phyloP scores from a whole-genome alignment of 2,329 filamentous ascomycete genomes.

The Bipolaris zeicola region DNA sequence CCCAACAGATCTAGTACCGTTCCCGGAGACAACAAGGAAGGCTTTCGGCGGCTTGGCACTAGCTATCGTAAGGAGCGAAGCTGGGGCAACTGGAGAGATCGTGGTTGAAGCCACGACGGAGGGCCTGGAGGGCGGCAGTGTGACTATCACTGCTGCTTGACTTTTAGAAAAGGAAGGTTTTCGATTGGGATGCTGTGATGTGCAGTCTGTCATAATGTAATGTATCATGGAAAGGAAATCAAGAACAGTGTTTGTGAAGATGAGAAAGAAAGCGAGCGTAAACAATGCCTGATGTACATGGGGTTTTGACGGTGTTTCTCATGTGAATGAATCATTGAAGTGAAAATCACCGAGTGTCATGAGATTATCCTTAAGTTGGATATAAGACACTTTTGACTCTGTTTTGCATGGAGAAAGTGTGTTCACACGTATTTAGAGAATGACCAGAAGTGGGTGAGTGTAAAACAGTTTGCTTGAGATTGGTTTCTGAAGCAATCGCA shows the following conservation, averaged over 20 bases:
- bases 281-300: not conserved
- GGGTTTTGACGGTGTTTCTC: too few relatives aligned
- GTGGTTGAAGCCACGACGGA: constrained; percentile 16
- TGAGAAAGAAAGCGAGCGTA: not conserved
- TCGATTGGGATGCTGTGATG: not conserved
- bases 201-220: not conserved
- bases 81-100: constrained; percentile 17
- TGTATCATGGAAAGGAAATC: not conserved
- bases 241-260: not conserved
- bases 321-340: too few relatives aligned
- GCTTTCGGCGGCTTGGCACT: constrained; percentile 35
- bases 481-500: too few relatives aligned
- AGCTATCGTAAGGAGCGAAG: constrained; percentile 28
- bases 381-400: too few relatives aligned
- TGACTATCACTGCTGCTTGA: constrained; percentile 12
- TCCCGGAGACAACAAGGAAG: constrained; percentile 29
- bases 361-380: too few relatives aligned
- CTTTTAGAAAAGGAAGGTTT: too few relatives aligned
- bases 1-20: constrained; percentile 31
- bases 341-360: too few relatives aligned
- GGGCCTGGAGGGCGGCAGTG: constrained; percentile 8
- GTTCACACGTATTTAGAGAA: too few relatives aligned
- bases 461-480: too few relatives aligned
- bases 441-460: too few relatives aligned
- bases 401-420: too few relatives aligned